Percentiles rank a stretch among this genome's conserved stretches.
These are phyloP conservation scores for Stagonosporopsis chrysanthemi DNA, from an alignment of 2,329 filamentous ascomycete genomes.

Conservation along the genomic window DNA sequence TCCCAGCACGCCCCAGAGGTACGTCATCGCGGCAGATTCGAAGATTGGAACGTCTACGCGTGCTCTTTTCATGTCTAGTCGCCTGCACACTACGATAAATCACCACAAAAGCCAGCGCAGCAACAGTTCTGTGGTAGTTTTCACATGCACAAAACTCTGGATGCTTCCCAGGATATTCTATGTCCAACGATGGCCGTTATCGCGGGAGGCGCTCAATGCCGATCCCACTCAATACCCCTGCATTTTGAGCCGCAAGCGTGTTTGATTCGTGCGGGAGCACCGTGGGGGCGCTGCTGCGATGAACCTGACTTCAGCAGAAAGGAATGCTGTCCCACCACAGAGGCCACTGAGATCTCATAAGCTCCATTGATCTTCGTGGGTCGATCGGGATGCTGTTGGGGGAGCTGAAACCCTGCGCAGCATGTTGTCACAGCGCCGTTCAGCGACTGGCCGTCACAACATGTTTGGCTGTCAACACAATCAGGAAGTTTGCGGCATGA, in stretches of 20 bases:
- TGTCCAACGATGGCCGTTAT: slow-evolving; percentile 10
- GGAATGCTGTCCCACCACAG: slow-evolving; percentile 7
- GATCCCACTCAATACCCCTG: slow-evolving; percentile 19
- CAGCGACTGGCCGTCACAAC: background rate
- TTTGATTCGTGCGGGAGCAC: slow-evolving; percentile 10
- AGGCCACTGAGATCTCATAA: slow-evolving; percentile 11
- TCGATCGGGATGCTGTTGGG: slow-evolving; percentile 2
- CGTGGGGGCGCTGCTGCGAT: slow-evolving; percentile 2
- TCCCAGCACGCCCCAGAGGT: background rate
- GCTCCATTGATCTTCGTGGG: slow-evolving; percentile 5
- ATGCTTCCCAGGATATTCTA: background rate
- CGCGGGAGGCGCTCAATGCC: slow-evolving; percentile 9
- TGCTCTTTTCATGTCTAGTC: background rate
- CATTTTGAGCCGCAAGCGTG: slow-evolving; percentile 12
- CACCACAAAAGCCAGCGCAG: background rate
- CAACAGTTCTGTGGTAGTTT: background rate
- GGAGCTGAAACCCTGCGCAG: slow-evolving; percentile 2
- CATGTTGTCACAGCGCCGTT: slow-evolving; percentile 3
- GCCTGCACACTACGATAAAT: background rate
- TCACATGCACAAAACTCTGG: slow-evolving; percentile 7
- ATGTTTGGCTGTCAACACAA: slow-evolving; percentile 1
- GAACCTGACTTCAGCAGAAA: slow-evolving; percentile 8
- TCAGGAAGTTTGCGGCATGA: background rate
- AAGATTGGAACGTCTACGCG: slow-evolving; percentile 2
- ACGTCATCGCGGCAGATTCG: slow-evolving; percentile 13